Evolutionary conservation across 495 filamentous ascomycete genomes (phyloP), one percentile per base, ranked within the genome.

Genomic region (Annulohypoxylon bovei): DNA sequence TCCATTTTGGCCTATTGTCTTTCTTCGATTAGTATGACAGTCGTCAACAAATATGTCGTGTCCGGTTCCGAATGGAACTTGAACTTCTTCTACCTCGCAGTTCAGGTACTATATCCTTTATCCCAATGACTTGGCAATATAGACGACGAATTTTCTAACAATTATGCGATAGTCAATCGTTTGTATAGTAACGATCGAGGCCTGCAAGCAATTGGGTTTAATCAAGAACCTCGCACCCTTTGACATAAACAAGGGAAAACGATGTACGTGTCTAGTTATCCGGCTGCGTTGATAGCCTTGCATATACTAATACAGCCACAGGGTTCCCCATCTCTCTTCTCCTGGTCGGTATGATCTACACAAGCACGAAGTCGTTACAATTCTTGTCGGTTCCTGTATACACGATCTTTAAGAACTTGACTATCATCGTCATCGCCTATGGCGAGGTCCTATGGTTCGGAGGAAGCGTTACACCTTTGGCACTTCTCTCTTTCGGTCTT

Each of bases 381-480:
- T 98, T 89, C 82, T 90, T 99, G 63, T 97, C 93, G 16, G 97
- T 99, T 56, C 95, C 95, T 11, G 95, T 99, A 3, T 99, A 99
- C 83, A 99, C 95, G 54, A 99, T 99, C 80, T 99, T 99, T 88
- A 99, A 99, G 87, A 99, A 99, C 80, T 80, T 99, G 84, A 98
- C 95, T 54, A 99, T 95, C 80, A 99, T 99, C 72, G 88, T 98
- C 35, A 98, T 98, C 75, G 95, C 95, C 54, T 99, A 99, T 75
- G 95, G 95, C 65, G 95, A 99, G 83, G 95, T 99, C 27, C 86
- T 99, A 62, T 99, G 95, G 95, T 99, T 99, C 77, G 95, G 95
- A 67, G 95, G 95, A 76, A 93, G 91, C 40, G 95, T 99, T 40
- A 93, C 91, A 33, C 84, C 88, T 12, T 88, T 97, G 81, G 90